These are phyloP conservation scores for Lactifluus subvellereus DNA, from an alignment of 768 basidiomycete species.

Conservation along the genomic window DNA sequence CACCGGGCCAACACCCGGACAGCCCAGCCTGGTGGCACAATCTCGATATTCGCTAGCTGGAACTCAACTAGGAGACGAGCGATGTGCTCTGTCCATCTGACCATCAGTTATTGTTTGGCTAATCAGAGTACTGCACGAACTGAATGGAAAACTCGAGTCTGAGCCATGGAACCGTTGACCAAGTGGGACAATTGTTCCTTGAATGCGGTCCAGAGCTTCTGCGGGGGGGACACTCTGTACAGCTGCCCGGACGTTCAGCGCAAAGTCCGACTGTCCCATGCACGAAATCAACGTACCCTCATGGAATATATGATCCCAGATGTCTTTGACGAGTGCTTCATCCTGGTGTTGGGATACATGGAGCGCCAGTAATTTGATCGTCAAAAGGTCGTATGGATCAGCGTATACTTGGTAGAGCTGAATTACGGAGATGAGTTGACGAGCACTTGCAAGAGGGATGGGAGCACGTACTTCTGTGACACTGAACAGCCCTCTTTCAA, in stretches of 20 bases:
- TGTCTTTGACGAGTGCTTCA: conserved; percentile 68
- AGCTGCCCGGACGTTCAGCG: conserved; percentile 34
- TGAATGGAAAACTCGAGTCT: conserved; percentile 81
- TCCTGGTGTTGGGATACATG: conserved; percentile 93
- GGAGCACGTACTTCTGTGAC: conserved; percentile 69
- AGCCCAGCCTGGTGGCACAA: conserved; percentile 74
- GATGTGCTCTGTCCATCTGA: conserved; percentile 53
- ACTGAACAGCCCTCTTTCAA: conserved; percentile 59
- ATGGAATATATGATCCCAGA: conserved; percentile 86
- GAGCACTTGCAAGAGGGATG: background rate
- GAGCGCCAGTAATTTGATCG: conserved; percentile 82
- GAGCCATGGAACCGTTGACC: conserved; percentile 89
- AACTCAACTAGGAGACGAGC: conserved; percentile 72
- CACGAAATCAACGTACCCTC: conserved; percentile 46
- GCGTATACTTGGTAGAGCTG: conserved; percentile 89
- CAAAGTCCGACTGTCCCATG: background rate
- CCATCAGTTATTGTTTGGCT: background rate
- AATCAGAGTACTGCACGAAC: conserved; percentile 42
- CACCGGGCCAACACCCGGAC: conserved; percentile 74
- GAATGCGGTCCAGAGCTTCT: conserved; percentile 55
- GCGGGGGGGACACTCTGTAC: conserved; percentile 49
- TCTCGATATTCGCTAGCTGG: conserved; percentile 51
- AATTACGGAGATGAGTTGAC: conserved; percentile 3
- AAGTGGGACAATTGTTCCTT: conserved; percentile 59
- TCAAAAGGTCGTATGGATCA: conserved; percentile 74